Base-by-base conservation (phyloP, 495 filamentous ascomycete genomes). In the Tuber brumale region DNA sequence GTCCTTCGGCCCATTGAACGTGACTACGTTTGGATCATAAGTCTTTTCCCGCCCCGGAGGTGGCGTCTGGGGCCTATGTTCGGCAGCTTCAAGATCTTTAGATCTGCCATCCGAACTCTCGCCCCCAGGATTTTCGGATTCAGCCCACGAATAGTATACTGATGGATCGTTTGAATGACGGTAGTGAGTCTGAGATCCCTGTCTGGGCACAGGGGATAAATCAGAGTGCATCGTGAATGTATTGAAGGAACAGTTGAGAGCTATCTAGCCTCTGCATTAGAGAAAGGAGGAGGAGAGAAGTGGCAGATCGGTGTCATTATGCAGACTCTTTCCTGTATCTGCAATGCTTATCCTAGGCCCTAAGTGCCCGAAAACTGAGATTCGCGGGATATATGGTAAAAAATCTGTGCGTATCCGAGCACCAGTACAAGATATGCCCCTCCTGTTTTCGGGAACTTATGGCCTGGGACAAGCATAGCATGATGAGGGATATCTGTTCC, bases 1-100 rank as follows among this genome's bases (percentile, higher is more conserved):
- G 75, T 92, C 90, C 71, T 89, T 82, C 41, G 86, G 85, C 0
- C 88, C 88, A 10, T n/a, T n/a, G 72, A 86, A 88, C 7, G 80
- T 77, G 41, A 88, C 76, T 76, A 86, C 76, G 41, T 84, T 81
- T 4, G 82, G 83, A 39, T 84, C 81, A 7, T 66, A 66, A 9
- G 70, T 14, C 14, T 16, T 61, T 31, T 5, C n/a, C 3, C 9
- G n/a, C n/a, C 16, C 51, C n/a, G 5, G 51, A 10, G 51, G n/a
- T 61, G 51, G 51, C 1, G 51, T 31, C n/a, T 61, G 51, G 9
- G 51, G 51, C n/a, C 51, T 27, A 61, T 16, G n/a, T 12, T 61
- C n/a, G 9, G 51, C n/a, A 12, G 51, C 51, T 61, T 61, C 51
- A 16, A 61, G 51, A 61, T 61, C 51, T 61, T 31, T 61, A 31